These are phyloP conservation scores for Aegilops bicornis DNA, from an alignment of 176 grass and related monocot genomes.

Conservation along the genomic window DNA sequence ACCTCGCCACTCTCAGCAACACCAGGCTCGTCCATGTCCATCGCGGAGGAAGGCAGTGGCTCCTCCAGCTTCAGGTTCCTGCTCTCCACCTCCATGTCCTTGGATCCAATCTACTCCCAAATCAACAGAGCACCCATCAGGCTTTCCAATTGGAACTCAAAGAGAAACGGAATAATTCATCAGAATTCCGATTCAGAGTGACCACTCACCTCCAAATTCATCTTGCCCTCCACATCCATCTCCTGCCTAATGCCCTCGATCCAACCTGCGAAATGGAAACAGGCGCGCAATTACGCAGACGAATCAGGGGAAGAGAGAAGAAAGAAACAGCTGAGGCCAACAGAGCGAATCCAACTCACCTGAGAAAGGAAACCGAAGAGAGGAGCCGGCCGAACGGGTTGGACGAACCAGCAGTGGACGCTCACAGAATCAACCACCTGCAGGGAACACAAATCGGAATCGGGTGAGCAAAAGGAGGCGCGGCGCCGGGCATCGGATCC, in stretches of 20 bases:
- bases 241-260: background rate
- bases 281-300: background rate
- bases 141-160: background rate
- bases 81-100: constrained; percentile 48
- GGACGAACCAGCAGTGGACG: background rate
- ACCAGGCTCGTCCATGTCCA: constrained; percentile 62
- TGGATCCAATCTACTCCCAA: constrained; percentile 48
- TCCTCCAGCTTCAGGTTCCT: constrained; percentile 35
- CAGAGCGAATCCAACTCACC: constrained; percentile 43
- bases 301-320: background rate
- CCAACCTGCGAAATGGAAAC: constrained; percentile 10
- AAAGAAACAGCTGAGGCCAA: background rate
- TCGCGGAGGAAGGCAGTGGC: constrained; percentile 35
- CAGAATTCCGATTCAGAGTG: background rate
- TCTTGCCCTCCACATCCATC: constrained; percentile 36
- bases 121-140: background rate
- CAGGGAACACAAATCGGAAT: constrained; percentile 31
- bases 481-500: background rate
- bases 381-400: background rate
- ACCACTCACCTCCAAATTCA: constrained; percentile 28
- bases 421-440: background rate
- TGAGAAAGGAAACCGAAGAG: background rate
- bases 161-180: background rate
- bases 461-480: background rate
- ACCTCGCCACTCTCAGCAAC: constrained; percentile 13